A percentile compares a stretch with the other conserved stretches of the same genome.
These are phyloP conservation scores for Suillus subaureus DNA, from an alignment of 768 basidiomycete species.

Conservation along the genomic window DNA sequence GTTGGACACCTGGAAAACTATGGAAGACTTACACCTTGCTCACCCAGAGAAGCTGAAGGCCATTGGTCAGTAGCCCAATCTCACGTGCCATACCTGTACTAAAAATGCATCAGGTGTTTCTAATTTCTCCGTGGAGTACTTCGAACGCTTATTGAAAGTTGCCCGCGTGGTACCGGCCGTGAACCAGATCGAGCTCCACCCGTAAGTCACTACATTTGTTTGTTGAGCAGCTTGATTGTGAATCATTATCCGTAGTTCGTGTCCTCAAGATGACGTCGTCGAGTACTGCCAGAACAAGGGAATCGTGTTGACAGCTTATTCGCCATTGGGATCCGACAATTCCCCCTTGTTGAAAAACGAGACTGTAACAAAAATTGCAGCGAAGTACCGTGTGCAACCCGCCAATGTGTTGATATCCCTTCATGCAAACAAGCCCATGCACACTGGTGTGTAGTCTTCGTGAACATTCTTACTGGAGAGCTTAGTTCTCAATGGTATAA, in stretches of 20 bases:
- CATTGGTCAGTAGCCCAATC: conserved; percentile 51
- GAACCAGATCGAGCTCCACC: conserved; percentile 81
- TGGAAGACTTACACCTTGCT: conserved; percentile 70
- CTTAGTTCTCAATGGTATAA: conserved; percentile 2
- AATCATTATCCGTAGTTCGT: conserved; percentile 42
- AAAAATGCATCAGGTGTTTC: conserved; percentile 49
- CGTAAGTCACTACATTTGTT: conserved; percentile 41
- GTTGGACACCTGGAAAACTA: conserved; percentile 77
- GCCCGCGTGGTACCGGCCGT: conserved; percentile 66
- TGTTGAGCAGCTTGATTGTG: neutral
- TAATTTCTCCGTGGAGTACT: conserved; percentile 68
- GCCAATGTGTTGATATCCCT: conserved; percentile 74
- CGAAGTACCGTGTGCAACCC: conserved; percentile 57
- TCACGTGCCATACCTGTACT: neutral
- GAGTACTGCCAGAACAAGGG: conserved; percentile 62
- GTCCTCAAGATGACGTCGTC: conserved; percentile 67
- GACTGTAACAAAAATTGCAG: conserved; percentile 61
- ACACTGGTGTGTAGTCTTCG: conserved; percentile 43
- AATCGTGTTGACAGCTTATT: conserved; percentile 77
- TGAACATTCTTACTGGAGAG: conserved; percentile 18
- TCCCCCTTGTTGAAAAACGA: conserved; percentile 67
- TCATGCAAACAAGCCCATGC: conserved; percentile 66
- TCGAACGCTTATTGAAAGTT: conserved; percentile 61
- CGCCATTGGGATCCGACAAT: conserved; percentile 72
- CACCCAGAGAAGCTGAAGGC: conserved; percentile 74